Evolutionary conservation across 495 filamentous ascomycete genomes (phyloP), one percentile per base, ranked within the genome.

Genomic region (Cercophora samala): DNA sequence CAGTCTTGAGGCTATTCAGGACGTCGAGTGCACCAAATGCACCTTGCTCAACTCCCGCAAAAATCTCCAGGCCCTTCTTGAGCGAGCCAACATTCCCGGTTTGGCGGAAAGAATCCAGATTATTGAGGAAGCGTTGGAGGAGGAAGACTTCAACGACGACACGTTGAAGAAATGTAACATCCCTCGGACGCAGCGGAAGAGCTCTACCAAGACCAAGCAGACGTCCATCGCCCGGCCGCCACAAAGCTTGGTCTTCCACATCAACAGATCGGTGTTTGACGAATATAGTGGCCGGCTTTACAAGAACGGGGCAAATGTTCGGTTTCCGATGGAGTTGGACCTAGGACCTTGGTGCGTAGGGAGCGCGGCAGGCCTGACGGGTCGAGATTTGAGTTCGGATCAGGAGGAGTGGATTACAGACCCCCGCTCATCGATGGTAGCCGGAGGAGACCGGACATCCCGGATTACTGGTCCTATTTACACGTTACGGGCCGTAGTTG

Each of bases 201-300:
- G 82, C 1, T 86, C 88, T 4, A 93, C 89, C 2, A 99, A 99
- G 72, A 93, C 95, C 11, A 86, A 92, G 37, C 96, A 99, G 75
- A 87, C 89, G 6, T 91, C 92, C 22, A 86, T 99, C 66, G 91
- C 91, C 4, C 83, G 94, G 9, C 80, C 92, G 2, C 96, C 96
- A 1, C 84, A 86, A 61, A 90, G 88, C 59, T 81, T 99, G 13
- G 89, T 88, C 0, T 81, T 97, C 3, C 96, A 99, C 74, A 81
- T 98, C 70, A 97, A 98, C 72, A 87, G 96, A 8, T 97, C 93
- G 66, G 80, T 93, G 0, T 97, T 97, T 68, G 90, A 98, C 69
- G 92, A 97, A 67, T 76, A 75, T 42, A 96, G 89, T 0, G 91
- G 91, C 0, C 78, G 83, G 65, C 84, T 91, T 75, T 86, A 82